Evolutionary conservation across 78 protist species (phyloP).

Genomic region (Planoprotostelium fungivorum): DNA sequence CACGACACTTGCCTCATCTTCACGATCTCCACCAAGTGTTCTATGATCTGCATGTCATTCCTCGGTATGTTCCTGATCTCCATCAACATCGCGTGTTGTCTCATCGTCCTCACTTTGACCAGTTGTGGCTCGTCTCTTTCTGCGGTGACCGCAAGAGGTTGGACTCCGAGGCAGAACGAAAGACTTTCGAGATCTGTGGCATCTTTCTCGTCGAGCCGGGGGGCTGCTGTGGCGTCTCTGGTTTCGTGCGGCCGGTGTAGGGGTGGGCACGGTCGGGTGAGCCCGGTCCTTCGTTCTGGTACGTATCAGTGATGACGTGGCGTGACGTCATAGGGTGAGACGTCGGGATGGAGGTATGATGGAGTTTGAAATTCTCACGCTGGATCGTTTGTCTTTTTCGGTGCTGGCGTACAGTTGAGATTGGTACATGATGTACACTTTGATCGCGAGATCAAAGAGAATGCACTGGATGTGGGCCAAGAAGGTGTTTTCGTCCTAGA

Average conservation of each 20-base stretch:
- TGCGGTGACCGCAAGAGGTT: neutral
- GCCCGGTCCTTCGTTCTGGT: neutral
- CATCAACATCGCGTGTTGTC: too few species aligned
- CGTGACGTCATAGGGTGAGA: neutral
- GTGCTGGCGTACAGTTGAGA: neutral
- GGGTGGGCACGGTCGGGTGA: neutral
- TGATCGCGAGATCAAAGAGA: constrained; percentile 30
- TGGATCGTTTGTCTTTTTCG: too few species aligned
- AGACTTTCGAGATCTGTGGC: too few species aligned
- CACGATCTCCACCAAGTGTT: neutral
- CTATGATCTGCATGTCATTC: neutral
- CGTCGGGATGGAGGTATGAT: too few species aligned
- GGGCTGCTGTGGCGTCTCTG: too few species aligned
- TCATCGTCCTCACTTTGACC: too few species aligned
- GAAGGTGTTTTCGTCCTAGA: constrained; percentile 27
- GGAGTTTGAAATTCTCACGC: too few species aligned
- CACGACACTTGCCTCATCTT: neutral
- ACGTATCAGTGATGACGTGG: neutral
- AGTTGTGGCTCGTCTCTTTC: neutral
- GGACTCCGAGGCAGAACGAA: neutral
- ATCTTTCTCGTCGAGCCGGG: neutral
- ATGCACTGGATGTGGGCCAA: constrained; percentile 37
- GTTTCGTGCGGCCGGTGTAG: neutral
- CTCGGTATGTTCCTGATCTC: neutral
- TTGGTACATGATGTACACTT: constrained; percentile 30